Evolutionary conservation across 352 stramenopile species (phyloP).

Genomic region (Phytophthora pisi): DNA sequence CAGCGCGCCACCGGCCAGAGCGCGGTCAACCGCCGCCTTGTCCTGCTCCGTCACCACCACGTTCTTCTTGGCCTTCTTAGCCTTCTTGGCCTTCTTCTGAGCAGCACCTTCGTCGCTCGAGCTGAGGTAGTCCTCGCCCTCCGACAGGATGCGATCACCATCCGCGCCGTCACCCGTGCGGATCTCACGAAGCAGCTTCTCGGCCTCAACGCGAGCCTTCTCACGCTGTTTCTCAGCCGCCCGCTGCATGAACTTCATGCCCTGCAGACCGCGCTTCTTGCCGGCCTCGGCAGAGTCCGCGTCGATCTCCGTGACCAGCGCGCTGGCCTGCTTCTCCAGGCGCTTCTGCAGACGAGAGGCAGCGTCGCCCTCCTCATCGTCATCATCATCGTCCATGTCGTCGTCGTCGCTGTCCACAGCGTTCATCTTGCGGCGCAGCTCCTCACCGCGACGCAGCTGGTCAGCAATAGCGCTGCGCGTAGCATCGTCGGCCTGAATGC

Average conservation of each 20-base stretch:
- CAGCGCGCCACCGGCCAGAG: constrained; percentile 54
- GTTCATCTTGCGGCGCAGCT: constrained; percentile 94
- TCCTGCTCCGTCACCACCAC: constrained; percentile 57
- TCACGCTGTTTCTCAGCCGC: constrained; percentile 95
- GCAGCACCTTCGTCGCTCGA: constrained; percentile 44
- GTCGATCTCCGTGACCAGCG: constrained; percentile 80
- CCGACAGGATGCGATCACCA: constrained; percentile 67
- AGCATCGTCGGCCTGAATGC: constrained; percentile 91
- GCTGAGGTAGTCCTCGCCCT: constrained; percentile 55
- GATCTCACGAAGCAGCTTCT: constrained; percentile 94
- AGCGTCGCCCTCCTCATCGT: constrained; percentile 61
- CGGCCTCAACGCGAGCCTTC: constrained; percentile 91
- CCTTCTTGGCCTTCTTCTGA: constrained; percentile 34
- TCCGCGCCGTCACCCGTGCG: constrained; percentile 85
- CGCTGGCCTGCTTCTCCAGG: constrained; percentile 71
- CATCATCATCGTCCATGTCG: constrained; percentile 54
- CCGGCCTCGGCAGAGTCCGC: constrained; percentile 51
- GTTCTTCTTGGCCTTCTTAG: constrained; percentile 48
- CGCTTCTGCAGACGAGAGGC: constrained; percentile 66
- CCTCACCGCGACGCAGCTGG: constrained; percentile 89
- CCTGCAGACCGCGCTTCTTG: constrained; percentile 88
- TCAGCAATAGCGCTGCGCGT: constrained; percentile 91
- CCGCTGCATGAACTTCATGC: constrained; percentile 99
- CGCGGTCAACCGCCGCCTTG: constrained; percentile 57
- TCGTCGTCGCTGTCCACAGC: constrained; percentile 73